These are phyloP conservation scores for Ceratocystis cacaofunesta DNA, from an alignment of 2,329 filamentous ascomycete species.

Conservation along the genomic window DNA sequence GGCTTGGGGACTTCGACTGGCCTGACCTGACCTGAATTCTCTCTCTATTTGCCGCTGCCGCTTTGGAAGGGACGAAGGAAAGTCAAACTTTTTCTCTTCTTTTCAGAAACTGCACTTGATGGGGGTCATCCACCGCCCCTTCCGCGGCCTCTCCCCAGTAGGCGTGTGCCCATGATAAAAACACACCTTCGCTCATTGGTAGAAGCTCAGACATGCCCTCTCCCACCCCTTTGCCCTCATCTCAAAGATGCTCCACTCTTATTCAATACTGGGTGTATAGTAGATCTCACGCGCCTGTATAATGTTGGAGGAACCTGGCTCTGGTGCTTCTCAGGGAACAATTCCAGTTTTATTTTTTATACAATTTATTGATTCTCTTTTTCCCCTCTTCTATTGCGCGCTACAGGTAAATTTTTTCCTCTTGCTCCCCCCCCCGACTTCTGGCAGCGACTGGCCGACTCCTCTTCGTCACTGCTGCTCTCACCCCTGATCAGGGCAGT, in stretches of 20 bases:
- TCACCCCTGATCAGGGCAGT: constrained; percentile 4
- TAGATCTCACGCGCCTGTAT: background rate
- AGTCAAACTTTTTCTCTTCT: background rate
- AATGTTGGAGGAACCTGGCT: background rate
- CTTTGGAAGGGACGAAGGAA: background rate
- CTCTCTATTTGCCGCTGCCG: background rate
- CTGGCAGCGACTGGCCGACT: constrained; percentile 1
- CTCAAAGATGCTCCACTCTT: background rate
- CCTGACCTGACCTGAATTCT: background rate
- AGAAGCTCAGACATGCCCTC: background rate
- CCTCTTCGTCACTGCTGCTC: background rate
- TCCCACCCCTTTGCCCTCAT: constrained; percentile 1
- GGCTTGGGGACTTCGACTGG: no score
- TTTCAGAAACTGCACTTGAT: constrained; percentile 5
- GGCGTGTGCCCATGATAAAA: background rate
- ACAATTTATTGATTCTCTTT: background rate
- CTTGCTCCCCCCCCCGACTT: background rate
- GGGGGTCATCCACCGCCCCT: constrained; percentile 4
- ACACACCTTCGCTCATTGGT: background rate
- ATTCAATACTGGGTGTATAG: background rate
- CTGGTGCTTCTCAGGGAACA: background rate
- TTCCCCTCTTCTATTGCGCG: background rate
- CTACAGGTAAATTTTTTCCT: background rate
- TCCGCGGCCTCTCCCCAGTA: background rate
- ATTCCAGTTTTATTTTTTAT: background rate